Base-by-base conservation (phyloP, 257 asterid genomes). In the Linaria vulgaris region DNA sequence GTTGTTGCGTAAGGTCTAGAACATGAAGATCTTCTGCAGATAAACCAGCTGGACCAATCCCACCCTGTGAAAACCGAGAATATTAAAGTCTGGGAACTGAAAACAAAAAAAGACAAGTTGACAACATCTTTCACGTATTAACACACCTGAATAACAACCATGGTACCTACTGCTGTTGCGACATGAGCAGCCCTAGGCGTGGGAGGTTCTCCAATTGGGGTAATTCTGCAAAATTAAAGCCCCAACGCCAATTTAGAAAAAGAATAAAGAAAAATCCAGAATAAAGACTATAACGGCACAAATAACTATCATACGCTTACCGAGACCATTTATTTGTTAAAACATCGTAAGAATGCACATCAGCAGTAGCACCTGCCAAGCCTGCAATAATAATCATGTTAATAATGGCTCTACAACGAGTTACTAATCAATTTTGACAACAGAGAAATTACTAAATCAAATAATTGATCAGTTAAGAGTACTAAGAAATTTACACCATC, bases 111-210 rank as follows among this genome's bases (percentile, higher is more conserved):
- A 53, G 34, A 39, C 8, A 59, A 66, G 52, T 57, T 47, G 52
- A 54, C 50, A 61, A 61, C 43, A 34, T 48, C 53, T 46, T 15
- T 17, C 69, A 65, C 2, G 27, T 23, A 50, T 63, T 60, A 59
- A 81, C 78, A 64, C 61, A 94, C 99, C 97, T 94, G 99, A 73
- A 94, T 87, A 74, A 94, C 99, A 30, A 94, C 99, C 99, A 94
- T 94, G 48, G 97, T 94, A 66, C 99, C 99, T 54, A 94, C 99
- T 34, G 99, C 95, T 34, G 99, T 85, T 69, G 97, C 99, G 68
- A 94, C 97, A 31, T 94, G 99, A 74, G 99, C 99, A 77, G 99
- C 99, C 76, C 99, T 80, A 30, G 99, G 99, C 16, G 99, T 85
- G 53, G 99, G 99, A 68, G 99, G 97, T 79, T 94, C 99, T 60